Evolutionary conservation across 179 eudicot species (phyloP).

Genomic region (Silene noctiflora): DNA sequence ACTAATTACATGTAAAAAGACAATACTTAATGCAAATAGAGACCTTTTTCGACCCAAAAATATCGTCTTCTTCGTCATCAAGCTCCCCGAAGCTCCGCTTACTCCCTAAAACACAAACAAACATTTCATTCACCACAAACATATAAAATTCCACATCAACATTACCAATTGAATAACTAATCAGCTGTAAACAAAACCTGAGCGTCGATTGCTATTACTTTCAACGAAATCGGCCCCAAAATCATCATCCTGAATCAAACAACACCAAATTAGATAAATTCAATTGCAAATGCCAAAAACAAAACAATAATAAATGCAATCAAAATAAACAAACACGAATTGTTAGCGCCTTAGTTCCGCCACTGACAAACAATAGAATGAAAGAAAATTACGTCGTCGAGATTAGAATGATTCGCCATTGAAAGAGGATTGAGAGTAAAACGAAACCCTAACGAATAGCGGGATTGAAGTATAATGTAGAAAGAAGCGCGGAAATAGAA

Average conservation of each 20-base stretch:
- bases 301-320: neutral
- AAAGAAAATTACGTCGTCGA: conserved; percentile 54
- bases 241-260: conserved; percentile 9
- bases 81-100: conserved; percentile 81
- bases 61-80: conserved; percentile 86
- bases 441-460: conserved; percentile 20
- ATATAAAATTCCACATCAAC: neutral
- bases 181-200: conserved; percentile 3
- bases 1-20: neutral
- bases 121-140: neutral
- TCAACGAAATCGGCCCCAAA: conserved; percentile 12
- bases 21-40: neutral
- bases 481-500: neutral
- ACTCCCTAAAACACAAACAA: conserved; percentile 37
- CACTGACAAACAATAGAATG: neutral
- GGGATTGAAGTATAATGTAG: neutral
- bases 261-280: neutral
- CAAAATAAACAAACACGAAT: neutral
- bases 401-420: conserved; percentile 57
- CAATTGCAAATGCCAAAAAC: neutral
- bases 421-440: conserved; percentile 10
- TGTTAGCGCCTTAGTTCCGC: too few species aligned
- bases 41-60: conserved; percentile 88
- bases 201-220: neutral
- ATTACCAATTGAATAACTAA: neutral